Evolutionary conservation across 345 rosid genomes (phyloP).

Genomic region (Pugionium dolabratum): DNA sequence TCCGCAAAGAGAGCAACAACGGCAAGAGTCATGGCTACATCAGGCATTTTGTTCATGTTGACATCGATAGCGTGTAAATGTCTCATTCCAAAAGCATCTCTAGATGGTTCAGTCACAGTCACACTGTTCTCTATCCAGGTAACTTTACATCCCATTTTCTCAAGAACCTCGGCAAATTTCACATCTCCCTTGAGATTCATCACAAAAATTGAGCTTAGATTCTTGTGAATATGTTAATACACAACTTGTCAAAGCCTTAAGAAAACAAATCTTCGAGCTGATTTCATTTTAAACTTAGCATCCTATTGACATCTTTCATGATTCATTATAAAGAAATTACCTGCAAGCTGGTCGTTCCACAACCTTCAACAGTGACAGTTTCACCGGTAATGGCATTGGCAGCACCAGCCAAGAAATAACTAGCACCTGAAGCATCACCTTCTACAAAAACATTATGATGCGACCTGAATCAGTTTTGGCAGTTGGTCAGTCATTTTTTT

Average conservation of each 20-base stretch:
- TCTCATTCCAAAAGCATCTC: conserved; percentile 68
- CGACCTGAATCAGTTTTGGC: conserved; percentile 54
- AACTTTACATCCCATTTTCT: conserved; percentile 95
- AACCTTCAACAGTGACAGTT: conserved; percentile 92
- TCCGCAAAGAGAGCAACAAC: conserved; percentile 92
- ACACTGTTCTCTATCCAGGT: conserved; percentile 90
- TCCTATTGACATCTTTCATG: neutral
- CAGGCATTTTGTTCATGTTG: conserved; percentile 99
- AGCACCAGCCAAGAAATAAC: conserved; percentile 97
- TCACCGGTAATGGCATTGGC: conserved; percentile 96
- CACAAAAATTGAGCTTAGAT: conserved; percentile 16
- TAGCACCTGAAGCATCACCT: conserved; percentile 99
- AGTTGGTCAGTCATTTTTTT: conserved; percentile 14
- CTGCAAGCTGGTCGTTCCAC: conserved; percentile 94
- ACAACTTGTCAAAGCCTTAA: neutral
- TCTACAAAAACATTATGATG: conserved; percentile 90
- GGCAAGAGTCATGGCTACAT: conserved; percentile 97
- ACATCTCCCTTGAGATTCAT: conserved; percentile 69
- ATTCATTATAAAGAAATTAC: conserved; percentile 39
- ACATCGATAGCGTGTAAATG: conserved; percentile 78
- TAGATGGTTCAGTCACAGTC: conserved; percentile 83
- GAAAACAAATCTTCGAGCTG: neutral
- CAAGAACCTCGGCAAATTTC: conserved; percentile 91
- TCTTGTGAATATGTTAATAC: neutral
- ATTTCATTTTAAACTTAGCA: neutral